Evolutionary conservation across 768 basidiomycete genomes (phyloP).

Genomic region (Serendipita vermifera): DNA sequence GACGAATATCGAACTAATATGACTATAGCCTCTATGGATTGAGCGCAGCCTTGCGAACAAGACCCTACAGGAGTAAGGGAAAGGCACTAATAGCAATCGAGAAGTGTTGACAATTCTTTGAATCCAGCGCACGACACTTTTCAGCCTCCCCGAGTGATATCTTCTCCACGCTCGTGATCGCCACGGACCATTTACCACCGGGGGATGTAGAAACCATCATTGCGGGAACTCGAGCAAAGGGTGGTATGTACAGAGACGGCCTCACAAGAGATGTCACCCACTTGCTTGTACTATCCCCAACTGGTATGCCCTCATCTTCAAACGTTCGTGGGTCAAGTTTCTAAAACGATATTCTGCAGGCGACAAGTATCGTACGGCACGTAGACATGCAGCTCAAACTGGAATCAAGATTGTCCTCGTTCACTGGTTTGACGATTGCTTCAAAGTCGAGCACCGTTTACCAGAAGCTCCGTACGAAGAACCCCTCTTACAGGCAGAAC

Average conservation of each 20-base stretch:
- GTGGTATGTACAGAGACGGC: constrained; percentile 66
- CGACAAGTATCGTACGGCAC: constrained; percentile 26
- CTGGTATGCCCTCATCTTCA: constrained; percentile 15
- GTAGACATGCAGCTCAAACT: constrained; percentile 46
- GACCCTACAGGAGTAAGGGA: constrained; percentile 41
- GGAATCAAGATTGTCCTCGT: constrained; percentile 63
- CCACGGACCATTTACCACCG: constrained; percentile 45
- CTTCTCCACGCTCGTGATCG: constrained; percentile 73
- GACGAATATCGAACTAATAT: constrained; percentile 8
- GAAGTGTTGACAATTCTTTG: constrained; percentile 8
- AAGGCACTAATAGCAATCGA: not conserved
- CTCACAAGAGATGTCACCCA: constrained; percentile 82
- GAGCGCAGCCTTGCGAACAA: constrained; percentile 49
- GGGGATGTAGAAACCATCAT: constrained; percentile 61
- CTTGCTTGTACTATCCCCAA: constrained; percentile 46
- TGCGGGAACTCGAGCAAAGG: constrained; percentile 58
- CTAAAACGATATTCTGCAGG: not conserved
- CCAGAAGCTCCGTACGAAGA: constrained; percentile 21
- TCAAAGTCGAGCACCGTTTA: constrained; percentile 19
- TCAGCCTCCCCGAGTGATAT: constrained; percentile 66
- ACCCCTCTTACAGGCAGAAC: constrained; percentile 22
- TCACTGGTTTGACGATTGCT: constrained; percentile 79
- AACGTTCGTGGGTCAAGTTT: not conserved
- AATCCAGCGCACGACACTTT: constrained; percentile 41
- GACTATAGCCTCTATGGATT: constrained; percentile 48